phyloP scores from a whole-genome alignment of 495 filamentous ascomycete species.

The Podospora sp. region DNA sequence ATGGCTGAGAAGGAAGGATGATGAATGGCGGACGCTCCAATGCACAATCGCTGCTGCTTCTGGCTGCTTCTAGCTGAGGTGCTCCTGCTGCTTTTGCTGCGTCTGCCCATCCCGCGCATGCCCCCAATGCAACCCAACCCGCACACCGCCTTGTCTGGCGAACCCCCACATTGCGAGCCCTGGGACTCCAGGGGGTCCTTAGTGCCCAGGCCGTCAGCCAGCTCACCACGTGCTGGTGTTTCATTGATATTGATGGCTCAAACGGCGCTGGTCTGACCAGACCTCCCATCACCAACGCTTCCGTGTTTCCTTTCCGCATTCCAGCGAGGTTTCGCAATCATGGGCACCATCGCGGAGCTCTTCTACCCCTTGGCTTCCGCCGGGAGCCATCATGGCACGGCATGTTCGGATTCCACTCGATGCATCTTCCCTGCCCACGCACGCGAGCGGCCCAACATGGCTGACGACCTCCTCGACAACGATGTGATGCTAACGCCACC shows the following conservation, averaged over 20 bases:
- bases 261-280: background rate
- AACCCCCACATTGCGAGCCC: constrained; percentile 10
- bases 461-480: constrained; percentile 8
- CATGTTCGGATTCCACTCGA: background rate
- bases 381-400: background rate
- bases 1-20: constrained; percentile 13
- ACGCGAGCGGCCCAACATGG: constrained; percentile 1
- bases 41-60: background rate
- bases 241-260: constrained; percentile 14
- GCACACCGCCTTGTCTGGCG: constrained; percentile 10
- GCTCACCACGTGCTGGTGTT: constrained; percentile 14
- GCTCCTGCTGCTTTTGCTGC: background rate
- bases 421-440: background rate
- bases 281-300: background rate
- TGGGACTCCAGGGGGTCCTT: background rate
- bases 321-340: constrained; percentile 4
- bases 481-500: constrained; percentile 42
- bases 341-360: constrained; percentile 17
- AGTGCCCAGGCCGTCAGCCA: constrained; percentile 3
- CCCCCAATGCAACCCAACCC: constrained; percentile 15
- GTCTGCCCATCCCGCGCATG: constrained; percentile 10
- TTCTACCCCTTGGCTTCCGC: constrained; percentile 4
- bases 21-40: background rate
- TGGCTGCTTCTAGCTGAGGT: constrained; percentile 5
- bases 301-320: background rate